A percentile compares a stretch with the other conserved stretches of the same genome.
Evolutionary conservation across 176 grass and related monocot genomes (phyloP).

Genomic region (Lolium rigidum): DNA sequence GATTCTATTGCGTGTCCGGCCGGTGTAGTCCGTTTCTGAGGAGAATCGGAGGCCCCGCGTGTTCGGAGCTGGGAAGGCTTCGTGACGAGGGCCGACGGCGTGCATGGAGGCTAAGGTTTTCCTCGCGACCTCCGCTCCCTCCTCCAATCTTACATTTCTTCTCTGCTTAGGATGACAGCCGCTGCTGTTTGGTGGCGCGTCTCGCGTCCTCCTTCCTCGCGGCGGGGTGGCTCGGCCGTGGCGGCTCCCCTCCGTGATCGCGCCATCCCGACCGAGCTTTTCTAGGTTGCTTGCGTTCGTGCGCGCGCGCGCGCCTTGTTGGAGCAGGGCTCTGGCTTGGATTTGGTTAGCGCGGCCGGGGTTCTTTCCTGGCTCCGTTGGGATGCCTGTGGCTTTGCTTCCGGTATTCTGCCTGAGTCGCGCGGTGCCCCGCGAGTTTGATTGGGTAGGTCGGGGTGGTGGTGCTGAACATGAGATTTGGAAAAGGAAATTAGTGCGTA

Average conservation of each 20-base stretch:
- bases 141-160: conserved; percentile 42
- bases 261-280: neutral
- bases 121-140: neutral
- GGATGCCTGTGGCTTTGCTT: neutral
- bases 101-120: conserved; percentile 39
- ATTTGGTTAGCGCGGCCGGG: conserved; percentile 22
- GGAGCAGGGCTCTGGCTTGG: neutral
- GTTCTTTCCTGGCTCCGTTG: neutral
- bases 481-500: conserved; percentile 15
- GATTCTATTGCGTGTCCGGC: conserved; percentile 6
- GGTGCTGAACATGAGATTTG: conserved; percentile 12
- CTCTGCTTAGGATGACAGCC: neutral
- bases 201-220: too few species aligned
- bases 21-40: conserved; percentile 6
- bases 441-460: conserved; percentile 23
- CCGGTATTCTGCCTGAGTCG: neutral
- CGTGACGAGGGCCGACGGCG: neutral
- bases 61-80: neutral
- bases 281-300: conserved; percentile 5
- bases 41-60: neutral
- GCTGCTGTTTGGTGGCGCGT: conserved; percentile 28
- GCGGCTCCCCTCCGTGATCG: conserved; percentile 36
- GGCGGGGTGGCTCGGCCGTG: neutral
- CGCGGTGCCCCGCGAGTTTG: neutral
- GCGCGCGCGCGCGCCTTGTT: conserved; percentile 14